Evolutionary conservation across 208 protist genomes (phyloP), one percentile per base, ranked within the genome.

Genomic region (Tetramitus jugosus): DNA sequence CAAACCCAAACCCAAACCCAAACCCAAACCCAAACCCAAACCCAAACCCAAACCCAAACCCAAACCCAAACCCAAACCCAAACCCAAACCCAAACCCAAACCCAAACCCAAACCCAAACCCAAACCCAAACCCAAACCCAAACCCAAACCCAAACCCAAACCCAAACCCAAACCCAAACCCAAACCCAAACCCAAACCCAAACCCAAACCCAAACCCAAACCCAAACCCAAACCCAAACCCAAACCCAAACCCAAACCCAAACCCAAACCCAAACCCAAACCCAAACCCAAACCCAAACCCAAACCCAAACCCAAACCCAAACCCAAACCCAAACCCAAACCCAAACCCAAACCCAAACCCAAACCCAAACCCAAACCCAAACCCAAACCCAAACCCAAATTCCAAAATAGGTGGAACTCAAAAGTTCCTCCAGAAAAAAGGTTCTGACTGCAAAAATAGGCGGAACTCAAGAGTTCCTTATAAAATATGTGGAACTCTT

Each of bases 1-100:
- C 45, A 80, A 75, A 65, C 77, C 69, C 45, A 80, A 75, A 65
- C 77, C 69, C 45, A 80, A 75, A 65, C 77, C 69, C 45, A 80
- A 75, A 65, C 77, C 69, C 45, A 80, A 75, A 65, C 77, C 69
- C 45, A 80, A 75, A 65, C 77, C 69, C 45, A 80, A 75, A 65
- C 77, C 69, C 45, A 80, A 75, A 65, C 77, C 69, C 45, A 80
- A 75, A 65, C 77, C 69, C 45, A 80, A 75, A 65, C 77, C 69
- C 45, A 80, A 75, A 65, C 77, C 69, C 45, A 80, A 75, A 65
- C 77, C 69, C 45, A 80, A 75, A 65, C 77, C 69, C 45, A 80
- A 75, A 65, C 77, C 69, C 45, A 80, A 75, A 65, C 77, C 69
- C 45, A 80, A 75, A 65, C 77, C 69, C 45, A 80, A 75, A 65